Evolutionary conservation across 2,329 filamentous ascomycete genomes (phyloP).

Genomic region (Cladosporium colombiae): DNA sequence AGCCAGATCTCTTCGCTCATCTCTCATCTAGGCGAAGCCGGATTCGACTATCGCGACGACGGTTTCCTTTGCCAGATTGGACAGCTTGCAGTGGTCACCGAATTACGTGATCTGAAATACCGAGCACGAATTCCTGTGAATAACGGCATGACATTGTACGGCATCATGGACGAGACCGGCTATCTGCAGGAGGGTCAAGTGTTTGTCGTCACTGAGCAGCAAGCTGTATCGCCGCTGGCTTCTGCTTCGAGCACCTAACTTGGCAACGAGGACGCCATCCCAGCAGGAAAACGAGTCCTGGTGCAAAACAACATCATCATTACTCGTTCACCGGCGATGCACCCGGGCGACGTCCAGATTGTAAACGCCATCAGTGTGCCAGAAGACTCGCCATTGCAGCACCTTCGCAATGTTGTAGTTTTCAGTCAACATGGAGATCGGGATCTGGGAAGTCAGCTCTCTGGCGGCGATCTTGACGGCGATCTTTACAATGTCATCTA

Average conservation of each 20-base stretch:
- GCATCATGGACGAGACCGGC: conserved; percentile 79
- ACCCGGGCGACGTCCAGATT: conserved; percentile 77
- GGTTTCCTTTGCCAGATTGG: conserved; percentile 69
- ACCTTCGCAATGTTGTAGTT: conserved; percentile 71
- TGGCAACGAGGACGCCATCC: conserved; percentile 16
- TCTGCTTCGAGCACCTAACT: conserved; percentile 5
- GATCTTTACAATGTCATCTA: conserved; percentile 81
- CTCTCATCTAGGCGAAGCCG: conserved; percentile 56
- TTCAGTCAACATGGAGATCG: conserved; percentile 72
- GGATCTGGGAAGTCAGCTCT: conserved; percentile 76
- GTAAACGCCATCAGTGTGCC: conserved; percentile 63
- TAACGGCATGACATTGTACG: conserved; percentile 73
- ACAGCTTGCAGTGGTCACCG: conserved; percentile 68
- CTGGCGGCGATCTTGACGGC: conserved; percentile 81
- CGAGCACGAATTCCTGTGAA: conserved; percentile 72
- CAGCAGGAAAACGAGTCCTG: conserved; percentile 34
- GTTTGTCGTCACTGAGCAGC: conserved; percentile 60
- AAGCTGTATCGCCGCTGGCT: background rate
- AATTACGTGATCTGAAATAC: conserved; percentile 75
- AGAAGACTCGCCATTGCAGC: conserved; percentile 58
- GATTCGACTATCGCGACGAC: conserved; percentile 67
- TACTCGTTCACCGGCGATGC: conserved; percentile 77
- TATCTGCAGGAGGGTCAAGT: conserved; percentile 67
- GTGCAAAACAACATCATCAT: conserved; percentile 57
- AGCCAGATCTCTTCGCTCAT: conserved; percentile 66